Conservation (phyloP, 257 asterid genomes). For the Petrea volubilis region DNA sequence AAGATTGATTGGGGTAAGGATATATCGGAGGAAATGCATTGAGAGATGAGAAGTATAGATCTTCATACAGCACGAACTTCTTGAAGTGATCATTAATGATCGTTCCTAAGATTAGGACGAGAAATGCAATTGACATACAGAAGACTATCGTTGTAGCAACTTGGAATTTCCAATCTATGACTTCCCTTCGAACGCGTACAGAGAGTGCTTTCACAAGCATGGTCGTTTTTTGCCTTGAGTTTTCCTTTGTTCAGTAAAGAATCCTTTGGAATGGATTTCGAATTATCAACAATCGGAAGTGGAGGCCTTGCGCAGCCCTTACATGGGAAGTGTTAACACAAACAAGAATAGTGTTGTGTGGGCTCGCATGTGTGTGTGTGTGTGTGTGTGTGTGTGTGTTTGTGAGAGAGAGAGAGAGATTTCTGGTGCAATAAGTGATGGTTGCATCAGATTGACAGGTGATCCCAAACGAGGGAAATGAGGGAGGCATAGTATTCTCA, state of each 20-base stretch:
- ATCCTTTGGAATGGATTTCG: not conserved
- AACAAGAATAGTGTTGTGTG: constrained; percentile 31
- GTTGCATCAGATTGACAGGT: not conserved
- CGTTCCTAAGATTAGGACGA: constrained; percentile 45
- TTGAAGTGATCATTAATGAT: constrained; percentile 58
- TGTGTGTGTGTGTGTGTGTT: not conserved
- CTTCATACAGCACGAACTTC: constrained; percentile 51
- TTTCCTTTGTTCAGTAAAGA: not conserved
- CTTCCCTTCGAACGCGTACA: constrained; percentile 38
- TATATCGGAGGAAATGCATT: constrained; percentile 43
- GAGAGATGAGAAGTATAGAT: constrained; percentile 46
- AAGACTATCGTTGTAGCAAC: constrained; percentile 50
- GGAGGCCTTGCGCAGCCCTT: constrained; percentile 3
- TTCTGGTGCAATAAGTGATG: not conserved
- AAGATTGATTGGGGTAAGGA: constrained; percentile 20
- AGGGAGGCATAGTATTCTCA: constrained; percentile 26
- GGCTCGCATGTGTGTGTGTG: not conserved
- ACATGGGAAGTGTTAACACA: constrained; percentile 20
- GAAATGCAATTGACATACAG: constrained; percentile 43
- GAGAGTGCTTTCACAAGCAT: constrained; percentile 44
- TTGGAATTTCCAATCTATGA: constrained; percentile 41
- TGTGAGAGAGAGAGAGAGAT: not conserved
- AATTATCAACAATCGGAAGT: not conserved
- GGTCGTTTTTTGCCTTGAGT: not conserved
- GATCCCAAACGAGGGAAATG: constrained; percentile 14